Evolutionary conservation across 306 rosid species (phyloP).

Genomic region (Canavalia gladiata): DNA sequence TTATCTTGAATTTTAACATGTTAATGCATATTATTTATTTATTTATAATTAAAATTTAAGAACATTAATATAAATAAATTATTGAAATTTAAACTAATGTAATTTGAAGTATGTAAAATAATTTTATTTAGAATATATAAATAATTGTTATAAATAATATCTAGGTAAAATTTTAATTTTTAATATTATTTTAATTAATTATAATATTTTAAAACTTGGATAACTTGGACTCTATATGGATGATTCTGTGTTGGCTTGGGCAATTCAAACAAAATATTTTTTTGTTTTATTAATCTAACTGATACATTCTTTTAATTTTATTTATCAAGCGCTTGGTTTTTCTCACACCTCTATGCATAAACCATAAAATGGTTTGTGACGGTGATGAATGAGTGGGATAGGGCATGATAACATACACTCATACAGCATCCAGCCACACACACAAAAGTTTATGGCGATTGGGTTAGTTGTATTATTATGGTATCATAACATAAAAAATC

Average conservation of each 20-base stretch:
- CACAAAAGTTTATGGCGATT: slow-evolving; percentile 6
- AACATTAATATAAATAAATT: too few species aligned
- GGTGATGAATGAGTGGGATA: slow-evolving; percentile 35
- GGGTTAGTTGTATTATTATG: slow-evolving; percentile 39
- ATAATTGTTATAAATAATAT: too few species aligned
- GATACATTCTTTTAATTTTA: neutral
- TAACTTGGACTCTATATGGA: neutral
- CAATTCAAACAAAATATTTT: neutral
- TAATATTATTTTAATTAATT: neutral
- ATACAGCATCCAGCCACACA: neutral
- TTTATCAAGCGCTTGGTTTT: neutral
- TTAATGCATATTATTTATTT: too few species aligned
- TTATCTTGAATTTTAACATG: too few species aligned
- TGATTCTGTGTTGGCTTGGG: neutral
- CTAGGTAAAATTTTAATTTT: neutral
- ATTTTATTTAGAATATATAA: too few species aligned
- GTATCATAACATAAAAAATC: slow-evolving; percentile 42
- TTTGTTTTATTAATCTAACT: neutral
- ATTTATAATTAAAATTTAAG: too few species aligned
- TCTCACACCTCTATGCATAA: neutral
- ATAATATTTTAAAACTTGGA: neutral
- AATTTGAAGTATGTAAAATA: too few species aligned
- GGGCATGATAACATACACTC: neutral
- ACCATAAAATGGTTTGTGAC: slow-evolving; percentile 33
- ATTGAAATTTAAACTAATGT: too few species aligned